Base-by-base conservation (phyloP, 768 basidiomycete genomes). In the Paxillus involutus region DNA sequence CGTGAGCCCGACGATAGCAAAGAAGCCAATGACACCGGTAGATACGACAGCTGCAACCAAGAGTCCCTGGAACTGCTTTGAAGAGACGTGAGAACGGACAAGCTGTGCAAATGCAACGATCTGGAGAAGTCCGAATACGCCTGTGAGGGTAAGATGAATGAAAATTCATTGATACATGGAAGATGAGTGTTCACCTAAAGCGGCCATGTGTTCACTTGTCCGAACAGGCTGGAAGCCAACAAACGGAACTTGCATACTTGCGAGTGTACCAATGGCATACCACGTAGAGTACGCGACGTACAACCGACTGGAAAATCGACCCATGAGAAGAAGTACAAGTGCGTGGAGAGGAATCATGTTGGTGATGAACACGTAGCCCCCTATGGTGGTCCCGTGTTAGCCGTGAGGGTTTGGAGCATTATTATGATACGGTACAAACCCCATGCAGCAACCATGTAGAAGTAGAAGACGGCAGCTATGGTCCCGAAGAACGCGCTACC, bases 401-500 rank as follows among this genome's bases (percentile, higher is more conserved):
- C 47, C 21, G 48, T 33, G 11, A 2, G 13, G 12, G 37, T 3
- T 19, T 41, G 17, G 17, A 37, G 14, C 14, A 32, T 35, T 30
- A 11, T 30, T 39, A 26, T 4, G 36, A 44, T 5, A 24, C 1
- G 45, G 14, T 13, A 73, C 82, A 54, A 63, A 89, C 96, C 97
- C 97, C 97, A 99, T 30, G 97, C 97, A 49, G 97, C 96, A n/a
- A 99, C 97, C 97, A 99, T 99, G 81, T 98, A 99, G 62, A 98
- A 98, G 76, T 99, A 99, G 75, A 98, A 98, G 3, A 98, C 75
- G 16, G 95, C 97, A 43, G 97, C 87, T 39, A 91, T 65, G 24
- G 91, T 91, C 19, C 94, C 96, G 61, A 84, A 97, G 56, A 96
- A 82, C 1, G 93, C 94, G 56, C 93, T 96, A 41, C 97, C 97